Evolutionary conservation across 208 protist genomes (phyloP).

Genomic region (Leishmania tarentolae): DNA sequence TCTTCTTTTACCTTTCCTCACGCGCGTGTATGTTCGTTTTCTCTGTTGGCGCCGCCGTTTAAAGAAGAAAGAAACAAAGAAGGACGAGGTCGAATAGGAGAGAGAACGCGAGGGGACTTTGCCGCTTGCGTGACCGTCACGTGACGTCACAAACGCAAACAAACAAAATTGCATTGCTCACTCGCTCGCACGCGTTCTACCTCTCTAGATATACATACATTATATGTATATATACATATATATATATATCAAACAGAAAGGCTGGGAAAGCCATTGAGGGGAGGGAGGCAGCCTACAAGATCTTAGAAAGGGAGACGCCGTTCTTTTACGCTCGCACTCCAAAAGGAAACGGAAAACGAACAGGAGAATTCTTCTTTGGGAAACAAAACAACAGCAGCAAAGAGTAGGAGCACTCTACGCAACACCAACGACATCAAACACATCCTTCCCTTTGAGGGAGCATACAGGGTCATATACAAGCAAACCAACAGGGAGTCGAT

Average conservation of each 20-base stretch:
- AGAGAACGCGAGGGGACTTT: neutral
- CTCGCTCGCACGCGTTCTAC: too few species aligned
- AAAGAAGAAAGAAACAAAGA: too few species aligned
- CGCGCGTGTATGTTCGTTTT: neutral
- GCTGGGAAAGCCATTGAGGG: too few species aligned
- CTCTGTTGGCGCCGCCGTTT: neutral
- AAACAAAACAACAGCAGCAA: neutral
- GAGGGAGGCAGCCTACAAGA: neutral
- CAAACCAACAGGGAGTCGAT: neutral
- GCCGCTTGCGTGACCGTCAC: neutral
- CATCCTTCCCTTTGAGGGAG: neutral
- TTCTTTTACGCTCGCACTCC: too few species aligned
- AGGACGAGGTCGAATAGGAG: neutral
- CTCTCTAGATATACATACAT: neutral
- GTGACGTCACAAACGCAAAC: neutral
- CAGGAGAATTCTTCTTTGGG: neutral
- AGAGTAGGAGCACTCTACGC: neutral
- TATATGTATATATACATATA: neutral
- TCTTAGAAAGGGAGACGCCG: neutral
- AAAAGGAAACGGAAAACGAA: neutral
- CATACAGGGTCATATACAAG: neutral
- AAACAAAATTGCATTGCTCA: too few species aligned
- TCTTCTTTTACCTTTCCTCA: neutral
- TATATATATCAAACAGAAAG: neutral
- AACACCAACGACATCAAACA: neutral